Evolutionary conservation across 257 asterid genomes (phyloP).

Genomic region (Petunia axillaris): DNA sequence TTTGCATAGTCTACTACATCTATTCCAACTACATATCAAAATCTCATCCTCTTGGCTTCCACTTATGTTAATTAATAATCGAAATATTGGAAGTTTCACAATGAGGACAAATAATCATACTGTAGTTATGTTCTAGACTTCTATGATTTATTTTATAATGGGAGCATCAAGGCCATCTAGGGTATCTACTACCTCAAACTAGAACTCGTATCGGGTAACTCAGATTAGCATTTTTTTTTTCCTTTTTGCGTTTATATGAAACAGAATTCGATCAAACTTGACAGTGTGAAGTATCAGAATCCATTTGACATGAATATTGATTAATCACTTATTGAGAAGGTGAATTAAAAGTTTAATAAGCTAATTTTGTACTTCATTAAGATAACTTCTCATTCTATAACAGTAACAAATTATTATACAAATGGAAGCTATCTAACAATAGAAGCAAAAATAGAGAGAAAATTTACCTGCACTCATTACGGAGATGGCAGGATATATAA

Average conservation of each 20-base stretch:
- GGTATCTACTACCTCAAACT: background rate
- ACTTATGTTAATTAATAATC: background rate
- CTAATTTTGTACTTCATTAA: background rate
- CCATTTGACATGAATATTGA: background rate
- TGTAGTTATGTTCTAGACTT: background rate
- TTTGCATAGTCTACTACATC: background rate
- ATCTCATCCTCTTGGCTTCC: background rate
- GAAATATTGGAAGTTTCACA: background rate
- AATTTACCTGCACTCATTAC: conserved; percentile 21
- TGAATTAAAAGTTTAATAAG: background rate
- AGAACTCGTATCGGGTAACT: background rate
- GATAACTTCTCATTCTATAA: background rate
- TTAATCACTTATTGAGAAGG: background rate
- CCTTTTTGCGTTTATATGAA: background rate
- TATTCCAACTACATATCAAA: background rate
- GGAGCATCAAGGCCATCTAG: background rate
- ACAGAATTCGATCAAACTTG: background rate
- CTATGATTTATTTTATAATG: background rate
- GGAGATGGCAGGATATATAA: background rate
- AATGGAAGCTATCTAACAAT: background rate
- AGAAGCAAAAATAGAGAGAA: background rate
- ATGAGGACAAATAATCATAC: background rate
- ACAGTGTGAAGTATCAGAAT: background rate
- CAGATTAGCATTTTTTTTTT: no score
- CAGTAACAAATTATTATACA: background rate